Evolutionary conservation across 73 alveolate species (phyloP).

Genomic region (Paramecium biaurelia): DNA sequence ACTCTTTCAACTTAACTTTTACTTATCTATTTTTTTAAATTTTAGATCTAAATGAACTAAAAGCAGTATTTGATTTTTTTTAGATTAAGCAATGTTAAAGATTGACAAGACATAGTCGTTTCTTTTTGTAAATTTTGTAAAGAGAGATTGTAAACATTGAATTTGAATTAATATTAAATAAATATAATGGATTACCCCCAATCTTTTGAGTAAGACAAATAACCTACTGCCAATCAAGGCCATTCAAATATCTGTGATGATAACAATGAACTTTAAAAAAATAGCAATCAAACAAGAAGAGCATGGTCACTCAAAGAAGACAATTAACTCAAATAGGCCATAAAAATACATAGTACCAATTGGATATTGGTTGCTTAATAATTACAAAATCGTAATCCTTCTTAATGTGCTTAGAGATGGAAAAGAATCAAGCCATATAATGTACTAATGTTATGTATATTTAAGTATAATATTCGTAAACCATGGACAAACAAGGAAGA

Average conservation of each 20-base stretch:
- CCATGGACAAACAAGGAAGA: slow-evolving; percentile 56
- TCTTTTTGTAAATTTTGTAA: not conserved
- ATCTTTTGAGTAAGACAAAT: not conserved
- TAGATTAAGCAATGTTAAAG: not conserved
- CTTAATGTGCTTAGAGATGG: slow-evolving; percentile 57
- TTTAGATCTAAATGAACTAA: not conserved
- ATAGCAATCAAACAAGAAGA: not conserved
- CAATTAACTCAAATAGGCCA: not conserved
- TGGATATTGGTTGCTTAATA: not conserved
- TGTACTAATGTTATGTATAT: not conserved
- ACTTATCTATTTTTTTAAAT: not conserved
- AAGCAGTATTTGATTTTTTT: not conserved
- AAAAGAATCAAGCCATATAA: slow-evolving; percentile 2
- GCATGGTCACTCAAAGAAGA: not conserved
- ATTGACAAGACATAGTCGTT: not conserved
- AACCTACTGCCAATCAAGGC: not conserved
- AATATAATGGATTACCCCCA: not conserved
- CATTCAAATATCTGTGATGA: not conserved
- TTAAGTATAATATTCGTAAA: not conserved
- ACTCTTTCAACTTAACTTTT: not conserved
- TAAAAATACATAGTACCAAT: not conserved
- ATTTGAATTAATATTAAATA: not conserved
- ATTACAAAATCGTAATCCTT: slow-evolving; percentile 15
- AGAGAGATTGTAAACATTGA: not conserved
- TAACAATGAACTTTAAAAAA: not conserved